A percentile compares a stretch with the other conserved stretches of the same genome.
Evolutionary conservation across 441 rosid species (phyloP).

Genomic region (Populus hybrid): DNA sequence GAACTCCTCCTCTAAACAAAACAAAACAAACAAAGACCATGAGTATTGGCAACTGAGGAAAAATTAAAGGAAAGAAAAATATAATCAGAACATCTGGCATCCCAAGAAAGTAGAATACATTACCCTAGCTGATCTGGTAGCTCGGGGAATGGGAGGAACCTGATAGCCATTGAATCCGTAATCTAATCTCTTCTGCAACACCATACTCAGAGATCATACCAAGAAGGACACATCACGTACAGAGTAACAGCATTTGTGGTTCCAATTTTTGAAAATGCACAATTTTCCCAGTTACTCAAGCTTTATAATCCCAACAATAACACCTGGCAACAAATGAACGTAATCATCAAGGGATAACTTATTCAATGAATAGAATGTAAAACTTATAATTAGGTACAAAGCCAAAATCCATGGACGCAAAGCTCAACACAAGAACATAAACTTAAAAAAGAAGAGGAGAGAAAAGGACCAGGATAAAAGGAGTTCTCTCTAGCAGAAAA

Average conservation of each 20-base stretch:
- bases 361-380: not conserved
- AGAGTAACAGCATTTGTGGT: constrained; percentile 16
- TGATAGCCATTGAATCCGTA: constrained; percentile 79
- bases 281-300: constrained; percentile 8
- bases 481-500: not conserved
- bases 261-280: constrained; percentile 9
- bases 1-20: constrained; percentile 54
- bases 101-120: constrained; percentile 17
- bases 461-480: not conserved
- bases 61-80: constrained; percentile 2
- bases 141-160: constrained; percentile 70
- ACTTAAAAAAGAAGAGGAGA: not conserved
- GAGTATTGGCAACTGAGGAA: not conserved
- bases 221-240: constrained; percentile 31
- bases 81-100: not conserved
- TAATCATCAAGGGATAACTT: not conserved
- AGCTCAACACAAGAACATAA: not conserved
- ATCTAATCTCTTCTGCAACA: constrained; percentile 65
- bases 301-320: constrained; percentile 8
- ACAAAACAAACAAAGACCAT: constrained; percentile 11
- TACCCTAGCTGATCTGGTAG: constrained; percentile 83
- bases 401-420: not conserved
- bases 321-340: constrained; percentile 11
- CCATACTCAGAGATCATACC: constrained; percentile 69
- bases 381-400: not conserved